Base-by-base conservation (phyloP, 2,329 filamentous ascomycete species). In the Phoma sp. region DNA sequence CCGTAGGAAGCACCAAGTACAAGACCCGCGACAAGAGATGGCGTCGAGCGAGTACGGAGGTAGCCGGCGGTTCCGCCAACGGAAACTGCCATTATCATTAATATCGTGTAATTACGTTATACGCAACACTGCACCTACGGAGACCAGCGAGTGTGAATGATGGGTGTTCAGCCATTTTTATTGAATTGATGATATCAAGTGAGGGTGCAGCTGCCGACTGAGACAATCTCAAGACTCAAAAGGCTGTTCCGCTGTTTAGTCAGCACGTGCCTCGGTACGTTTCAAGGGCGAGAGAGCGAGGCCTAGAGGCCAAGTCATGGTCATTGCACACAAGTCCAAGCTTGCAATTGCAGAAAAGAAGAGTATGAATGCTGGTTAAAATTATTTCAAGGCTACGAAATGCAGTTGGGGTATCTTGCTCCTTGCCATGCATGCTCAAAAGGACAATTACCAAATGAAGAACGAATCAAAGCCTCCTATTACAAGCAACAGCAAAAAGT, bases 71-170 rank as follows among this genome's bases (percentile, higher is more conserved):
- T 68, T 53, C 67, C 67, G 43, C 67, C 67, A 25, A 58, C 64
- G 7, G 65, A 55, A 40, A 69, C 67, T 69, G 41, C 5, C 14
- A 18, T 4, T 8, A 6, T 38, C 36, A 30, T 64, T 18, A 62
- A 51, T 11, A n/a, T n/a, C 9, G 7, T 32, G 36, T 33, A 9
- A 18, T 22, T 7, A 7, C 11, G 2, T 1, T n/a, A 3, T 6
- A 27, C 14, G 6, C 10, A 27, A 6, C 4, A 9, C 4, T 18
- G 25, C 24, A 18, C 65, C 59, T 61, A 69, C 67, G 46, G 11
- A 69, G 61, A 22, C 64, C 67, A 24, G 67, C 65, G 14, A 69
- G 61, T 4, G 67, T 68, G 38, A 69, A 69, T 7, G 67, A 69
- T 2, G 67, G 67, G 42, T 69, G 67, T 39, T 69, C 65, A 22